A percentile compares a stretch with the other conserved stretches of the same genome.
Evolutionary conservation across 179 eudicot species (phyloP).

Genomic region (Vitellaria paradoxa): DNA sequence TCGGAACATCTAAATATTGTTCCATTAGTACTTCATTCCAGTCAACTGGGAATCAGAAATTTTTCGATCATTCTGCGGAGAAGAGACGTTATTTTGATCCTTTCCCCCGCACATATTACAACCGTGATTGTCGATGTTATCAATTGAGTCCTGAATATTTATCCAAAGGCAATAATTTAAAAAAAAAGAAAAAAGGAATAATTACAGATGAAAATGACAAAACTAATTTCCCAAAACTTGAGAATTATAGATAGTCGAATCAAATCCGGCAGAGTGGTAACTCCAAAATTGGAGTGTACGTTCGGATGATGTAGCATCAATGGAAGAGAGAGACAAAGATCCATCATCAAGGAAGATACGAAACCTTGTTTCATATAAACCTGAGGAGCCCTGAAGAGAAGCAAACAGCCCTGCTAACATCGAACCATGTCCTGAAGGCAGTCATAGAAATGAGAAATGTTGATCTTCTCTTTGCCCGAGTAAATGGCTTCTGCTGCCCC

Average conservation of each 20-base stretch:
- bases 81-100: too few relatives aligned
- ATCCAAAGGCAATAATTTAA: too few relatives aligned
- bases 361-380: not conserved
- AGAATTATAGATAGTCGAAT: not conserved
- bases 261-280: not conserved
- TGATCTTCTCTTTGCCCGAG: constrained; percentile 70
- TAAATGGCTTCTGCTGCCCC: constrained; percentile 82
- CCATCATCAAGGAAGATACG: not conserved
- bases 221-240: not conserved
- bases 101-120: too few relatives aligned
- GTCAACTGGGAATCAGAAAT: too few relatives aligned
- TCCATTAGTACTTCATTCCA: too few relatives aligned
- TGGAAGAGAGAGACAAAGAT: not conserved
- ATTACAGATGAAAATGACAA: too few relatives aligned
- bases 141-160: too few relatives aligned
- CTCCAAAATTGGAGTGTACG: not conserved
- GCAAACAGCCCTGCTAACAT: constrained; percentile 30
- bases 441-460: constrained; percentile 77
- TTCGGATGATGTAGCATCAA: not conserved
- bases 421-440: constrained; percentile 83
- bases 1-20: too few relatives aligned
- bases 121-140: too few relatives aligned
- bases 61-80: too few relatives aligned
- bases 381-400: not conserved
- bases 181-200: too few relatives aligned